phyloP scores from a whole-genome alignment of 352 stramenopile species.

The Phytophthora brassicae region DNA sequence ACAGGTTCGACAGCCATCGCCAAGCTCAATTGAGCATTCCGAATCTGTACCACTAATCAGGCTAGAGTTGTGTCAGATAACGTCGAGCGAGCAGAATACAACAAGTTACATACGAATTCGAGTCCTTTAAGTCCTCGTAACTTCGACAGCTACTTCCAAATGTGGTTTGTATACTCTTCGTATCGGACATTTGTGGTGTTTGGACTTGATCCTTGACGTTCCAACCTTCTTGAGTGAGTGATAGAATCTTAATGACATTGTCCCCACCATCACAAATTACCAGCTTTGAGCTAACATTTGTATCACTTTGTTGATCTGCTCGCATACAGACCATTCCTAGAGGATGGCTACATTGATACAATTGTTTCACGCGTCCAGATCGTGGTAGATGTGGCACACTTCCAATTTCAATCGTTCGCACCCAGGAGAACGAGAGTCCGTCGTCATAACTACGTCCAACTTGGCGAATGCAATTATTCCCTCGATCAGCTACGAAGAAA shows the following conservation, averaged over 20 bases:
- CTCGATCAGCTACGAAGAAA: conserved; percentile 46
- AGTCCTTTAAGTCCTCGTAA: neutral
- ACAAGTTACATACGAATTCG: conserved; percentile 18
- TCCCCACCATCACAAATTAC: conserved; percentile 28
- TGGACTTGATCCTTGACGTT: neutral
- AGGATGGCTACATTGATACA: conserved; percentile 7
- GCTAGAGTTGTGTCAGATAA: neutral
- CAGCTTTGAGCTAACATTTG: neutral
- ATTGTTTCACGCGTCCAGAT: neutral
- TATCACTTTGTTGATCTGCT: neutral
- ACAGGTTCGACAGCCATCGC: neutral
- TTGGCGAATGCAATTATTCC: conserved; percentile 50
- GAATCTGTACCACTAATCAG: neutral
- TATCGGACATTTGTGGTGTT: conserved; percentile 4
- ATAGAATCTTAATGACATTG: conserved; percentile 30
- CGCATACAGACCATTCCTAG: conserved; percentile 28
- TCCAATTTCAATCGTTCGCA: conserved; percentile 46
- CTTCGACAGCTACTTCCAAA: conserved; percentile 1
- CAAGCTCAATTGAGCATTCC: conserved; percentile 9
- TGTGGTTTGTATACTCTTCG: neutral
- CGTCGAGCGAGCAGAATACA: neutral
- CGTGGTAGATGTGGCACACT: conserved; percentile 6
- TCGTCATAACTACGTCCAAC: conserved; percentile 33
- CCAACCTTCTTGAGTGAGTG: conserved; percentile 10
- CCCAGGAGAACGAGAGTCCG: conserved; percentile 34